A percentile compares a stretch with the other conserved stretches of the same genome.
Evolutionary conservation across 257 asterid genomes (phyloP).

Genomic region (Salvia miltiorrhiza): DNA sequence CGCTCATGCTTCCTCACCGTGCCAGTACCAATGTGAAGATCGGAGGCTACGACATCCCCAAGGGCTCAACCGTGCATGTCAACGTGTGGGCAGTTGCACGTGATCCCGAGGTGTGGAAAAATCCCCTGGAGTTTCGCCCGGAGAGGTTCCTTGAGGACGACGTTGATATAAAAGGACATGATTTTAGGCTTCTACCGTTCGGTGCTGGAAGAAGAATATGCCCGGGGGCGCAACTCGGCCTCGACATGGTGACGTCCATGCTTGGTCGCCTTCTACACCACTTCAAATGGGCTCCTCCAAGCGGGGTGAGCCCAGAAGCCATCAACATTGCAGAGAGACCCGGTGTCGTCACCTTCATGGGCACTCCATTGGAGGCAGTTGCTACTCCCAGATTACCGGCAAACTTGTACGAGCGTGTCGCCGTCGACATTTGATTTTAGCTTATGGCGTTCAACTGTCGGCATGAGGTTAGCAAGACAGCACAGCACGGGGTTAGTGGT

Average conservation of each 20-base stretch:
- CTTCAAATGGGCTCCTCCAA: slow-evolving; percentile 53
- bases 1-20: slow-evolving; percentile 23
- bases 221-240: slow-evolving; percentile 68
- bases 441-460: neutral
- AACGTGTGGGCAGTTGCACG: slow-evolving; percentile 80
- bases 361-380: slow-evolving; percentile 49
- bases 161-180: slow-evolving; percentile 68
- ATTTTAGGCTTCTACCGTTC: slow-evolving; percentile 55
- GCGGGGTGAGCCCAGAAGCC: slow-evolving; percentile 40
- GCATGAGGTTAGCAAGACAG: neutral
- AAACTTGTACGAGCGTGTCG: slow-evolving; percentile 2
- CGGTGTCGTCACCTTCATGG: slow-evolving; percentile 62
- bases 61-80: slow-evolving; percentile 32
- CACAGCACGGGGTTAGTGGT: neutral
- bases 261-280: slow-evolving; percentile 67
- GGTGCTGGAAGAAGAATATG: slow-evolving; percentile 77
- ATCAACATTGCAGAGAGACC: slow-evolving; percentile 58
- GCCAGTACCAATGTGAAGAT: slow-evolving; percentile 14
- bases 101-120: slow-evolving; percentile 58
- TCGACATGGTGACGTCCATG: slow-evolving; percentile 66
- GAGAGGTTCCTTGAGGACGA: slow-evolving; percentile 71
- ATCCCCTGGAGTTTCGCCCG: slow-evolving; percentile 51
- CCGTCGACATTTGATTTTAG: neutral
- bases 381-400: slow-evolving; percentile 52
- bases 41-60: slow-evolving; percentile 24